Evolutionary conservation across 2,329 filamentous ascomycete species (phyloP).

Genomic region (Colletotrichum sp.): DNA sequence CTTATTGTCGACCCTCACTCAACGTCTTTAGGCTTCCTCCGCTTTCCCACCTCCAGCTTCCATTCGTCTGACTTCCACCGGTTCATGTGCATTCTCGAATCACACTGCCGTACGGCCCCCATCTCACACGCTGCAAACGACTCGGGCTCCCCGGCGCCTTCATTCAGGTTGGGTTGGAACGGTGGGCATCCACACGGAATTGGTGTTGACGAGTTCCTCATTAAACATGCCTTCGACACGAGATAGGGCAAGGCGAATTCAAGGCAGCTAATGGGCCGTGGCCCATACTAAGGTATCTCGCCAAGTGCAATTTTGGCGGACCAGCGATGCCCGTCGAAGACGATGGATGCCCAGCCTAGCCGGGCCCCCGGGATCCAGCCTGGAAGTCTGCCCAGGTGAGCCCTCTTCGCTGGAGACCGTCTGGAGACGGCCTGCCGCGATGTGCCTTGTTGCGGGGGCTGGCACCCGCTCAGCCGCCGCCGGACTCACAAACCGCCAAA

Average conservation of each 20-base stretch:
- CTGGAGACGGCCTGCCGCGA: slow-evolving; percentile 7
- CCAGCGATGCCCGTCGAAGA: slow-evolving; percentile 4
- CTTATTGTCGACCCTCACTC: not conserved
- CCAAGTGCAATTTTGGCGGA: not conserved
- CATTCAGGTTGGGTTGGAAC: not conserved
- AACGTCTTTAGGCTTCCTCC: not conserved
- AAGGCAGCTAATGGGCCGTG: not conserved
- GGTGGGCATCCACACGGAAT: not conserved
- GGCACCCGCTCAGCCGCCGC: slow-evolving; percentile 9
- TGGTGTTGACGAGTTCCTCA: not conserved
- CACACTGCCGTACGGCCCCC: not conserved
- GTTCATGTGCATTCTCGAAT: not conserved
- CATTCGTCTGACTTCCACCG: not conserved
- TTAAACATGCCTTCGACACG: not conserved
- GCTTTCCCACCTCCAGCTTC: not conserved
- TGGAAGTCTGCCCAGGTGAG: slow-evolving; percentile 3
- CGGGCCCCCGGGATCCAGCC: slow-evolving; percentile 9
- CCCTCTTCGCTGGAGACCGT: not conserved
- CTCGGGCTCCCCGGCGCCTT: not conserved
- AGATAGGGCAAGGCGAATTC: not conserved
- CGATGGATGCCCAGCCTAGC: slow-evolving; percentile 7
- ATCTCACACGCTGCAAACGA: not conserved
- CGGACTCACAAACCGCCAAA: not conserved
- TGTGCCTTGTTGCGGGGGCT: slow-evolving; percentile 13
- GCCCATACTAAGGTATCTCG: not conserved